These are phyloP conservation scores for Vicia villosa DNA, from an alignment of 306 rosid species.

Conservation along the genomic window DNA sequence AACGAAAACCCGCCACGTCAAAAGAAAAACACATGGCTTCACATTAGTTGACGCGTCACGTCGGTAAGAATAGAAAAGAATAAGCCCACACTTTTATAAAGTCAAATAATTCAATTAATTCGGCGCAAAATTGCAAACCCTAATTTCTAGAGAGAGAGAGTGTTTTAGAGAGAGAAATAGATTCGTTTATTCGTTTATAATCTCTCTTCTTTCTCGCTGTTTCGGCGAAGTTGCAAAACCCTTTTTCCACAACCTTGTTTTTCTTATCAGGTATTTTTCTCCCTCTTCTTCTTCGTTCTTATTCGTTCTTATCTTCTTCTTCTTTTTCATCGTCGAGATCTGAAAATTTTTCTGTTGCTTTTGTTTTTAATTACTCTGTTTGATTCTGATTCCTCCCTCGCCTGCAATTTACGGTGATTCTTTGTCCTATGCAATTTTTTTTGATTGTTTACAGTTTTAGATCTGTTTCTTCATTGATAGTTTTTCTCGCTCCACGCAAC, in stretches of 20 bases:
- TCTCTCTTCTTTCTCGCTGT: conserved; percentile 32
- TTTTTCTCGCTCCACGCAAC: conserved; percentile 7
- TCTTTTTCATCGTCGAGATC: conserved; percentile 31
- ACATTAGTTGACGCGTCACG: conserved; percentile 35
- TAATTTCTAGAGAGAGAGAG: conserved; percentile 27
- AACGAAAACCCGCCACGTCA: background rate
- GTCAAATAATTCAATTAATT: conserved; percentile 39
- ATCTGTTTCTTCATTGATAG: conserved; percentile 26
- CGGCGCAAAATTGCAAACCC: conserved; percentile 44
- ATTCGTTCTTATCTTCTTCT: background rate
- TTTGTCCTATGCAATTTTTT: background rate
- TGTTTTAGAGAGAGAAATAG: conserved; percentile 5
- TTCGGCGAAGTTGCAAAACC: conserved; percentile 45
- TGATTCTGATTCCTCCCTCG: conserved; percentile 17
- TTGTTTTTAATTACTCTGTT: background rate
- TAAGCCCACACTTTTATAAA: conserved; percentile 11
- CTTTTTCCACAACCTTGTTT: conserved; percentile 2
- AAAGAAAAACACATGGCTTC: background rate
- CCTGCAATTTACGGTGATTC: conserved; percentile 17
- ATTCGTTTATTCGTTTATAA: conserved; percentile 36
- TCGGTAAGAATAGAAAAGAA: conserved; percentile 35
- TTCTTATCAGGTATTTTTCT: conserved; percentile 36
- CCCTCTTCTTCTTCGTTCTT: background rate
- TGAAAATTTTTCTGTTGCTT: background rate
- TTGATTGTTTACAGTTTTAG: background rate